Percentiles rank a stretch among this genome's conserved stretches.
These are phyloP conservation scores for Pezicula rhizophila DNA, from an alignment of 2,329 filamentous ascomycete genomes.

Conservation along the genomic window DNA sequence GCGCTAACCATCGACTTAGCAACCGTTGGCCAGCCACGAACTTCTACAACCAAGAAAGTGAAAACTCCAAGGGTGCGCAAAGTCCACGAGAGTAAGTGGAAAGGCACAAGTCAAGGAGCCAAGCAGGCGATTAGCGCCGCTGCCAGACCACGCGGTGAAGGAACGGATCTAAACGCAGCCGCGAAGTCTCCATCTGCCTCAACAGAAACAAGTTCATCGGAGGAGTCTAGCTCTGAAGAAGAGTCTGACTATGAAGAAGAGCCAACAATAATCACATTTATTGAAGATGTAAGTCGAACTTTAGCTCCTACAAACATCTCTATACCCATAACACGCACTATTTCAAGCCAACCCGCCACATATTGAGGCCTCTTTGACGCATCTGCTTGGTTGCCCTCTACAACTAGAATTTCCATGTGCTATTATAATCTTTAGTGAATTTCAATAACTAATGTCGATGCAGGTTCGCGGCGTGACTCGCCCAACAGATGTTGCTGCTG, in stretches of 20 bases:
- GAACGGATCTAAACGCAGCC: constrained; percentile 5
- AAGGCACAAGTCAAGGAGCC: constrained; percentile 20
- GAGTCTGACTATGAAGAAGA: constrained; percentile 28
- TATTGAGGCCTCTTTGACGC: no score
- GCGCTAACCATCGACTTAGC: background rate
- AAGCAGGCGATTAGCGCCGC: constrained; percentile 15
- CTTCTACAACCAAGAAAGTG: background rate
- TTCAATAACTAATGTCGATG: constrained; percentile 1
- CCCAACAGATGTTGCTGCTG: constrained; percentile 40
- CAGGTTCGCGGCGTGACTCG: constrained; percentile 24
- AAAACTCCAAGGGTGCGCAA: constrained; percentile 17
- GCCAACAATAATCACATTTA: constrained; percentile 20
- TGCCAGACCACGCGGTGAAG: constrained; percentile 12
- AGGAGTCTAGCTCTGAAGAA: constrained; percentile 26
- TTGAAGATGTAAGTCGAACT: constrained; percentile 23
- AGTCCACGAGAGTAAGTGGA: constrained; percentile 16
- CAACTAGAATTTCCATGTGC: no score
- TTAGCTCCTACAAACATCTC: background rate
- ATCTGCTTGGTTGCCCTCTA: no score
- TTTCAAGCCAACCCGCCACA: background rate
- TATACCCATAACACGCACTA: background rate
- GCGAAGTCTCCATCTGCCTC: constrained; percentile 18
- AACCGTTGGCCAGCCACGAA: background rate
- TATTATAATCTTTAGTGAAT: no score
- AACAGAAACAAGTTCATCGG: constrained; percentile 25